Percentiles rank a stretch among this genome's conserved stretches.
phyloP scores from a whole-genome alignment of 2,329 filamentous ascomycete genomes.

The Stagonosporopsis chrysanthemi region DNA sequence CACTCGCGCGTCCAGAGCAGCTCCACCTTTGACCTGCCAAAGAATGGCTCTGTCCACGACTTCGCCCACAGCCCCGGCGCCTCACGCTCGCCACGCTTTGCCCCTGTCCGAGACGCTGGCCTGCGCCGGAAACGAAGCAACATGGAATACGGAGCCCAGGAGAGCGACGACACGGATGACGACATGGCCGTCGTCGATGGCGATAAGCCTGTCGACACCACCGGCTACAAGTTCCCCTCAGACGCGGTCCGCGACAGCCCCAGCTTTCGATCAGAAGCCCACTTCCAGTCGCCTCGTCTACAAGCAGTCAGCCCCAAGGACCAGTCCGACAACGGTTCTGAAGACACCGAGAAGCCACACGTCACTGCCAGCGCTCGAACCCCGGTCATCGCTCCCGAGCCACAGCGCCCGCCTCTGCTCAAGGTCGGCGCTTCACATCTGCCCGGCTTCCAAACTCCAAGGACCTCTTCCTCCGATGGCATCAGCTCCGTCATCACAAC shows the following conservation, averaged over 20 bases:
- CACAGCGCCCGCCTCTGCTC: constrained; percentile 51
- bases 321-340: constrained; percentile 33
- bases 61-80: constrained; percentile 18
- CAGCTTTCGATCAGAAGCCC: constrained; percentile 35
- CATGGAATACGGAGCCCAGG: constrained; percentile 34
- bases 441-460: constrained; percentile 56
- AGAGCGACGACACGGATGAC: constrained; percentile 45
- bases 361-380: constrained; percentile 32
- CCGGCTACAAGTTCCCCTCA: constrained; percentile 30
- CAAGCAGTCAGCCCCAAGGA: constrained; percentile 30
- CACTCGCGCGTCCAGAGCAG: constrained; percentile 32
- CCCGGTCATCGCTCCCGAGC: constrained; percentile 36
- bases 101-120: constrained; percentile 27
- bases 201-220: constrained; percentile 30
- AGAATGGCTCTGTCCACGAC: constrained; percentile 27
- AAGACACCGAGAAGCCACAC: constrained; percentile 32
- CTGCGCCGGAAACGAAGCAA: constrained; percentile 34
- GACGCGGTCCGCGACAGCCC: constrained; percentile 37
- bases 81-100: constrained; percentile 32
- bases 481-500: constrained; percentile 48
- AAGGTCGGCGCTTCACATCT: constrained; percentile 57
- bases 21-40: constrained; percentile 29
- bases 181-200: constrained; percentile 38
- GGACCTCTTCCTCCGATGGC: constrained; percentile 56
- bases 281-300: constrained; percentile 33